Conservation (phyloP, 768 basidiomycete species). For the Russula dissimulans region DNA sequence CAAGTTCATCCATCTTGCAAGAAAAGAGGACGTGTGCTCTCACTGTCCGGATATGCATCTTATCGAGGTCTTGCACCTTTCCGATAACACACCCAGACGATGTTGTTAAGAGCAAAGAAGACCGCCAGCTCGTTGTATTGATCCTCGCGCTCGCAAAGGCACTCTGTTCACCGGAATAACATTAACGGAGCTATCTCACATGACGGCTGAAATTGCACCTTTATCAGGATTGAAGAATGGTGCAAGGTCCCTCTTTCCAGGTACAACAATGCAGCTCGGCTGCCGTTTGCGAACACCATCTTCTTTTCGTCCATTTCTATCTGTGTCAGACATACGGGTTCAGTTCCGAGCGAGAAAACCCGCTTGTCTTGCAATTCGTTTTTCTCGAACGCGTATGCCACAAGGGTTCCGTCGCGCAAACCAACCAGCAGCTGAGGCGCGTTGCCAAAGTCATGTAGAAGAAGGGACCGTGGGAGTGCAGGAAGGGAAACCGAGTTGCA, state of each 20-base stretch:
- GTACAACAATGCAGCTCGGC: conserved; percentile 58
- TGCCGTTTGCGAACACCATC: conserved; percentile 64
- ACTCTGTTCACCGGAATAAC: conserved; percentile 22
- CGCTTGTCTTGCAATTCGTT: conserved; percentile 40
- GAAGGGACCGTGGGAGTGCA: conserved; percentile 36
- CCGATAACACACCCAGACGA: conserved; percentile 54
- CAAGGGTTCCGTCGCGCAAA: conserved; percentile 64
- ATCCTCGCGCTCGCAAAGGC: conserved; percentile 49
- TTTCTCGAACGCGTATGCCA: conserved; percentile 39
- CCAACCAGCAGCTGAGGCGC: conserved; percentile 61
- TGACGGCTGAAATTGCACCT: conserved; percentile 31
- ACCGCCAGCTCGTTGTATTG: conserved; percentile 38
- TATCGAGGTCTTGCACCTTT: conserved; percentile 54
- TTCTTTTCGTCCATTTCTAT: conserved; percentile 45
- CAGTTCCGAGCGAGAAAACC: conserved; percentile 51
- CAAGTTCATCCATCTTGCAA: conserved; percentile 4
- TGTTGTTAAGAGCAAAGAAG: conserved; percentile 52
- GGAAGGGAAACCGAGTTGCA: conserved; percentile 34
- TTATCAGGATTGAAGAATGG: conserved; percentile 64
- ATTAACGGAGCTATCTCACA: neutral
- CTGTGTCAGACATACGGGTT: conserved; percentile 53
- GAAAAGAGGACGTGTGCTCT: conserved; percentile 20
- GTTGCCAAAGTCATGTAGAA: conserved; percentile 51
- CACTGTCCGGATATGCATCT: conserved; percentile 76
- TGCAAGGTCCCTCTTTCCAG: conserved; percentile 56